Conservation (phyloP, 176 grass and related monocot species). For the Eleusine coracana region DNA sequence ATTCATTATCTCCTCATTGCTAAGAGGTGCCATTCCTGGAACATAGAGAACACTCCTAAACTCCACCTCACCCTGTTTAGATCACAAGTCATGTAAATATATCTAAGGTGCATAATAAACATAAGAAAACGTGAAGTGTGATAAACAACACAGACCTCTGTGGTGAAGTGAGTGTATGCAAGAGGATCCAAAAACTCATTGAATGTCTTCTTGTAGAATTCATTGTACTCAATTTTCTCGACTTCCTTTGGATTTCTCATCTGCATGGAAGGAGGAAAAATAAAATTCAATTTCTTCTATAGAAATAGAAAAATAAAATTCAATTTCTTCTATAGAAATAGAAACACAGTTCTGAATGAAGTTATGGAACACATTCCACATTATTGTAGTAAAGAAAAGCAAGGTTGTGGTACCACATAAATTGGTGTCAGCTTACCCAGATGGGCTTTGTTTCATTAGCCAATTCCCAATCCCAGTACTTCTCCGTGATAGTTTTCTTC, state of each 20-base stretch:
- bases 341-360: not conserved
- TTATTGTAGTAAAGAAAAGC: not conserved
- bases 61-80: slow-evolving; percentile 86
- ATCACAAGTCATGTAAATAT: slow-evolving; percentile 26
- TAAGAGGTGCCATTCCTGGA: slow-evolving; percentile 91
- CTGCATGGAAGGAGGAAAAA: slow-evolving; percentile 43
- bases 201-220: slow-evolving; percentile 96
- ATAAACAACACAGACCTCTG: slow-evolving; percentile 53
- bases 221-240: slow-evolving; percentile 75
- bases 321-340: not conserved
- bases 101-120: slow-evolving; percentile 7
- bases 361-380: not conserved
- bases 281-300: not conserved
- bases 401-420: not conserved
- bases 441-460: slow-evolving; percentile 91
- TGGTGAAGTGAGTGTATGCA: slow-evolving; percentile 78
- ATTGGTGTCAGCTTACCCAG: slow-evolving; percentile 58
- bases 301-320: slow-evolving; percentile 23
- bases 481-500: slow-evolving; percentile 89
- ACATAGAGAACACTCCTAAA: slow-evolving; percentile 92
- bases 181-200: slow-evolving; percentile 95
- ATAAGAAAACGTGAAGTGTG: slow-evolving; percentile 26
- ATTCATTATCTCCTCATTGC: slow-evolving; percentile 80
- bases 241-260: slow-evolving; percentile 91
- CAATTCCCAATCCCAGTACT: slow-evolving; percentile 97